These are phyloP conservation scores for Annona cherimola DNA, from an alignment of 164 flowering plant species.

Conservation along the genomic window DNA sequence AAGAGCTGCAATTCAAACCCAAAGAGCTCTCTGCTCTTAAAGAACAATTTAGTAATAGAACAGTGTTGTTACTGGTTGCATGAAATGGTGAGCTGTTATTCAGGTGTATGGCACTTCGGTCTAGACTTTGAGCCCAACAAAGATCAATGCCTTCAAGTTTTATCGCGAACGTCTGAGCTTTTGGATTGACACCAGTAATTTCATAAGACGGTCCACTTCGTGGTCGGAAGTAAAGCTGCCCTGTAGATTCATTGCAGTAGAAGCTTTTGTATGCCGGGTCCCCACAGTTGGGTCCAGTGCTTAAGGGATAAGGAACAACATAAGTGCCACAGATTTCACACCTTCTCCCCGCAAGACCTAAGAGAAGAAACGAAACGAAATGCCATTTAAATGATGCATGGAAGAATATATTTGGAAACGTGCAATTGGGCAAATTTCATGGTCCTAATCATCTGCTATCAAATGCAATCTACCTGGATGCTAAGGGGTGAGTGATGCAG, in stretches of 20 bases:
- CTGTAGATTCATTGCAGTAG: not conserved
- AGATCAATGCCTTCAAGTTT: not conserved
- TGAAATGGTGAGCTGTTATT: not conserved
- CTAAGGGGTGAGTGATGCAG: no score
- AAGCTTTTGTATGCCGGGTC: constrained; percentile 2
- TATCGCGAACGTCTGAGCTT: constrained; percentile 2
- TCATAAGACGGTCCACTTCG: constrained; percentile 2
- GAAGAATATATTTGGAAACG: no score
- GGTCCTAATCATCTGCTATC: no score
- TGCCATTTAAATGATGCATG: not conserved
- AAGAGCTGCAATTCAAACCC: not conserved
- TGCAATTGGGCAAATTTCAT: no score
- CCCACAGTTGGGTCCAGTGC: constrained; percentile 10
- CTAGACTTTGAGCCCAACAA: not conserved
- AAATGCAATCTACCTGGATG: no score
- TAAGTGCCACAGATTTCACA: constrained; percentile 4
- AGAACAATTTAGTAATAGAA: not conserved
- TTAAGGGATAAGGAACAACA: constrained; percentile 10
- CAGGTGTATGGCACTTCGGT: not conserved
- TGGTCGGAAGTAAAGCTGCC: constrained; percentile 5
- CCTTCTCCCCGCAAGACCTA: not conserved
- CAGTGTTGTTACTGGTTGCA: not conserved
- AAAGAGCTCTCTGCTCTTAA: not conserved
- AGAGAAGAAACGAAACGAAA: not conserved
- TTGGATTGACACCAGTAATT: constrained; percentile 3